These are phyloP conservation scores for Scheffersomyces spartinae DNA, from an alignment of 805 yeast genomes.

Conservation along the genomic window DNA sequence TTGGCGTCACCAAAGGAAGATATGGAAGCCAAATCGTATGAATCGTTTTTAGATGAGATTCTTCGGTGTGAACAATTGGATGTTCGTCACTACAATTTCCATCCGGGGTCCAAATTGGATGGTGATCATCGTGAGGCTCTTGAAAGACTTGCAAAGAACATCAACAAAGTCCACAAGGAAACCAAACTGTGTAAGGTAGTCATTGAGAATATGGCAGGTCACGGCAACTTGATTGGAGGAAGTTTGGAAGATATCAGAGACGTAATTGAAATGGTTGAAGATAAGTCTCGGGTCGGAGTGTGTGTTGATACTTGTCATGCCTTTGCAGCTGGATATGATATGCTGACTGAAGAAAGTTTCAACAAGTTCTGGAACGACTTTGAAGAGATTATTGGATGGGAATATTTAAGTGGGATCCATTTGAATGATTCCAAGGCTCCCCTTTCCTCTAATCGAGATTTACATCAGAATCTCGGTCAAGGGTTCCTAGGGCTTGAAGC, in stretches of 20 bases:
- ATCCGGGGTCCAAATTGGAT: constrained; percentile 82
- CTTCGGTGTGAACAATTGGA: constrained; percentile 75
- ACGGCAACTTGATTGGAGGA: constrained; percentile 83
- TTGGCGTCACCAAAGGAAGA: constrained; percentile 82
- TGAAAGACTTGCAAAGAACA: constrained; percentile 58
- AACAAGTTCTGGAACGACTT: constrained; percentile 64
- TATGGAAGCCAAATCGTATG: constrained; percentile 65
- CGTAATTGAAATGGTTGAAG: constrained; percentile 69
- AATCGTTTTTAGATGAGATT: constrained; percentile 76
- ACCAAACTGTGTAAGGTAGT: constrained; percentile 80
- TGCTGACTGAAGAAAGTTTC: constrained; percentile 47
- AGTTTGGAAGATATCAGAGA: constrained; percentile 60
- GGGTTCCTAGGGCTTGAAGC: constrained; percentile 86
- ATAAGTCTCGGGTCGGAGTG: constrained; percentile 83
- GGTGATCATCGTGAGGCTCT: constrained; percentile 55
- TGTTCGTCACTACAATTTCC: constrained; percentile 83
- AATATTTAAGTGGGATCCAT: constrained; percentile 73
- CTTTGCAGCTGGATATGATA: constrained; percentile 92
- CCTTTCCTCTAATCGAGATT: constrained; percentile 75
- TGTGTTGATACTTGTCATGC: constrained; percentile 96
- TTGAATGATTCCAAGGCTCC: constrained; percentile 95
- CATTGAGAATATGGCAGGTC: constrained; percentile 97
- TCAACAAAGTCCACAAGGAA: constrained; percentile 64
- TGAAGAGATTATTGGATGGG: constrained; percentile 61
- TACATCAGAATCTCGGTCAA: constrained; percentile 80